These are phyloP conservation scores for Dipodascopsis tothii DNA, from an alignment of 805 yeast species.

Conservation along the genomic window DNA sequence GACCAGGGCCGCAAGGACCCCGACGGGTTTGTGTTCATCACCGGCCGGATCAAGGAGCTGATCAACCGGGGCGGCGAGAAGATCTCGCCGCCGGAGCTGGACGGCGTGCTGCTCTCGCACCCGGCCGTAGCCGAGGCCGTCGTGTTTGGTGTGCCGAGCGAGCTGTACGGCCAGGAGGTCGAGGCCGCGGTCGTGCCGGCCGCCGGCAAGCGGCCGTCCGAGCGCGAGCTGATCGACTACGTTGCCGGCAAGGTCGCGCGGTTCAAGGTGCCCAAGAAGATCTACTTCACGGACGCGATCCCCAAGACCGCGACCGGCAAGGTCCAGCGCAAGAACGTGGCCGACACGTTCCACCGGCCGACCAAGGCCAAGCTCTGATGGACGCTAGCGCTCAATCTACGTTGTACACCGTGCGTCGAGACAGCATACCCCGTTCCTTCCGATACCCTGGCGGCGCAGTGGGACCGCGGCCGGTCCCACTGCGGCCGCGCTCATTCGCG, in stretches of 20 bases:
- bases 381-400: no score
- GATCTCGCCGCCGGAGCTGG: slow-evolving; percentile 66
- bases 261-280: slow-evolving; percentile 54
- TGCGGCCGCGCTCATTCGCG: no score
- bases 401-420: no score
- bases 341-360: slow-evolving; percentile 43
- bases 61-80: slow-evolving; percentile 72
- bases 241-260: slow-evolving; percentile 42
- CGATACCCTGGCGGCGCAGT: no score
- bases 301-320: slow-evolving; percentile 77
- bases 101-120: slow-evolving; percentile 50
- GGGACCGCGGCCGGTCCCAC: no score
- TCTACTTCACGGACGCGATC: slow-evolving; percentile 51
- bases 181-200: slow-evolving; percentile 61
- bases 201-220: slow-evolving; percentile 31
- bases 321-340: slow-evolving; percentile 61
- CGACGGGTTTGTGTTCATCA: slow-evolving; percentile 52
- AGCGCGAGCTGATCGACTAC: slow-evolving; percentile 42
- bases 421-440: no score
- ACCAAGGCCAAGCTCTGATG: no score
- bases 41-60: slow-evolving; percentile 67
- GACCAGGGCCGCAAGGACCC: slow-evolving; percentile 61
- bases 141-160: slow-evolving; percentile 59
- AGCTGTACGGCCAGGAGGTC: slow-evolving; percentile 62
- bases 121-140: slow-evolving; percentile 65